These are phyloP conservation scores for Nannizzia gypsea DNA, from an alignment of 2,329 filamentous ascomycete genomes.

Conservation along the genomic window DNA sequence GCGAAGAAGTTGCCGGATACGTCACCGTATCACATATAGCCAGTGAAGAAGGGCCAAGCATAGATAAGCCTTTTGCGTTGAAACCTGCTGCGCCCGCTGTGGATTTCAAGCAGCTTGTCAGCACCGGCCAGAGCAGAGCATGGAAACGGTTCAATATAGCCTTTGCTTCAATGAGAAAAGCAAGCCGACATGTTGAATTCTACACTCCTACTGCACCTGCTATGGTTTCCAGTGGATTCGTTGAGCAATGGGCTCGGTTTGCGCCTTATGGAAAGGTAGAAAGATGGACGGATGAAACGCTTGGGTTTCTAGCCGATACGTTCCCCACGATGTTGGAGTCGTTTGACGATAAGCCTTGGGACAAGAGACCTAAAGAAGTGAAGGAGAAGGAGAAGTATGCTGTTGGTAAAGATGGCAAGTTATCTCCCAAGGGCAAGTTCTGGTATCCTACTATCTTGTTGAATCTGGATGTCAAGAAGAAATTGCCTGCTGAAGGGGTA, in stretches of 20 bases:
- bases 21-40: conserved; percentile 53
- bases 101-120: conserved; percentile 29
- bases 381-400: conserved; percentile 12
- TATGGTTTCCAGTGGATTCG: conserved; percentile 23
- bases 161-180: conserved; percentile 33
- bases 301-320: conserved; percentile 57
- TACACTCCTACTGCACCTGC: conserved; percentile 35
- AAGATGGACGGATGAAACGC: conserved; percentile 49
- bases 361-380: conserved; percentile 17
- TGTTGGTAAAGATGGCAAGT: conserved; percentile 16
- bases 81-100: conserved; percentile 15
- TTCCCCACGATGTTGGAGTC: conserved; percentile 55
- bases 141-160: conserved; percentile 34
- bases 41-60: conserved; percentile 47
- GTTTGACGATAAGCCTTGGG: conserved; percentile 20
- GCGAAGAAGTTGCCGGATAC: conserved; percentile 53
- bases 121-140: conserved; percentile 31
- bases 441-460: conserved; percentile 70
- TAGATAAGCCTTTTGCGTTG: conserved; percentile 43
- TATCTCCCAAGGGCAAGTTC: conserved; percentile 32
- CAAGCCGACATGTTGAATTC: conserved; percentile 40
- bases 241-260: conserved; percentile 59
- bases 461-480: conserved; percentile 66
- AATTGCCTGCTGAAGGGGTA: conserved; percentile 53
- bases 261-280: conserved; percentile 34